Conservation (phyloP, 257 asterid species). For the Fraxinus pennsylvanica region DNA sequence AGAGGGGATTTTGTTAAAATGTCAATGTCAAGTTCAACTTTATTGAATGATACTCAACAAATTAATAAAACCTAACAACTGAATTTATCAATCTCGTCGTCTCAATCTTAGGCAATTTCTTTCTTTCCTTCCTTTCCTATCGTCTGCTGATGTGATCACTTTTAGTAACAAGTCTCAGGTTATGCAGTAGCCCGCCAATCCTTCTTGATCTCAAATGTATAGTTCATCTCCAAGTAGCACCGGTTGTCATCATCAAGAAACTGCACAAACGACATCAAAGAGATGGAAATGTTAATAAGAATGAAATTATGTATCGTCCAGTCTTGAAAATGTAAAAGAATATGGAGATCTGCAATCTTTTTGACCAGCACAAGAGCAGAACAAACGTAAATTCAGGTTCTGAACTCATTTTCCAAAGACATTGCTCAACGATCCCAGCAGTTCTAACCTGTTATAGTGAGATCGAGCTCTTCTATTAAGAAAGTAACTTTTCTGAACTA, state of each 20-base stretch:
- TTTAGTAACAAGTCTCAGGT: slow-evolving; percentile 23
- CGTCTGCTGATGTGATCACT: slow-evolving; percentile 25
- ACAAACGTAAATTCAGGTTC: too few relatives aligned
- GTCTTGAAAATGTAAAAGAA: not conserved
- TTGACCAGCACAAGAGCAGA: too few relatives aligned
- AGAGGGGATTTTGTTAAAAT: not conserved
- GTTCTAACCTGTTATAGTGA: too few relatives aligned
- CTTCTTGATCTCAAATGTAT: slow-evolving; percentile 88
- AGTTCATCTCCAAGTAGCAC: slow-evolving; percentile 96
- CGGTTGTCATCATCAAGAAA: slow-evolving; percentile 87
- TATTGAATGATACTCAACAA: slow-evolving; percentile 30
- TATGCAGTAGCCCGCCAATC: slow-evolving; percentile 66
- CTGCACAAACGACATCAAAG: slow-evolving; percentile 35
- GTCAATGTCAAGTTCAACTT: slow-evolving; percentile 30
- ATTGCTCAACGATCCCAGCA: too few relatives aligned
- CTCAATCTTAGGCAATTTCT: slow-evolving; percentile 5
- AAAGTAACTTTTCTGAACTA: not conserved
- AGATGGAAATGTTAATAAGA: not conserved
- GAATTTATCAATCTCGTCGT: not conserved
- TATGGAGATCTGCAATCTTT: too few relatives aligned
- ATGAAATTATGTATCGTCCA: not conserved
- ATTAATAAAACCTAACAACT: slow-evolving; percentile 21
- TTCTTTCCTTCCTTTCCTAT: slow-evolving; percentile 25
- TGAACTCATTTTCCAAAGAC: not conserved
- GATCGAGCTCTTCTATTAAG: too few relatives aligned